Evolutionary conservation across 371 early-diverging fungal species (phyloP).

Genomic region (Rhizopus delemar): DNA sequence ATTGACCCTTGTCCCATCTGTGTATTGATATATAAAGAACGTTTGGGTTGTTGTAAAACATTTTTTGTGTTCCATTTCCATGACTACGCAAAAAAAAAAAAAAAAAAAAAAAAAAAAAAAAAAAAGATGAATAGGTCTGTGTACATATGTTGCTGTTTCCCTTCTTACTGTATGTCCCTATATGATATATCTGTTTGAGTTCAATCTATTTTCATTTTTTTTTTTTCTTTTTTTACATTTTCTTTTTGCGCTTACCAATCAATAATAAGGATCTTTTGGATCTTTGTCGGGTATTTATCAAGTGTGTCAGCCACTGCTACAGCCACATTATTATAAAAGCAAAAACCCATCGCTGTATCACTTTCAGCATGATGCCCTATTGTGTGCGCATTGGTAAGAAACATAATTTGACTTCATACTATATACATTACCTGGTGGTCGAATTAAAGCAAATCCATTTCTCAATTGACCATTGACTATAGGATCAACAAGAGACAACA

Average conservation of each 20-base stretch:
- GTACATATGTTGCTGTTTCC: neutral
- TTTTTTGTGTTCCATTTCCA: slow-evolving; percentile 70
- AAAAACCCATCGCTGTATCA: slow-evolving; percentile 69
- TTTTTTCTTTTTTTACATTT: neutral
- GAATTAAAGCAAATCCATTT: slow-evolving; percentile 68
- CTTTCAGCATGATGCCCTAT: slow-evolving; percentile 68
- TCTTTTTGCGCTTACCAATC: slow-evolving; percentile 46
- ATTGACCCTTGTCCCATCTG: slow-evolving; percentile 65
- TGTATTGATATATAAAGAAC: slow-evolving; percentile 70
- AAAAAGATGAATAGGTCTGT: neutral
- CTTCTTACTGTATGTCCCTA: slow-evolving; percentile 69
- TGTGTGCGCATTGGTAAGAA: neutral
- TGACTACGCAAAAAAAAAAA: slow-evolving; percentile 35
- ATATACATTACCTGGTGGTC: slow-evolving; percentile 56
- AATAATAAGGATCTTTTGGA: slow-evolving; percentile 60
- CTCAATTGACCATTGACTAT: slow-evolving; percentile 56
- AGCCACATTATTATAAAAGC: slow-evolving; percentile 71
- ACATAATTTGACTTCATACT: slow-evolving; percentile 4
- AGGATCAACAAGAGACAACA: slow-evolving; percentile 54
- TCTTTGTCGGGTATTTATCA: slow-evolving; percentile 47
- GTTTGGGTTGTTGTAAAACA: slow-evolving; percentile 66
- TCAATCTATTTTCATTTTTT: neutral
- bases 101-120: neutral
- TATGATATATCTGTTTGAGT: no score
- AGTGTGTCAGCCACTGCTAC: slow-evolving; percentile 59